Evolutionary conservation across 768 basidiomycete species (phyloP), one percentile per base, ranked within the genome.

Genomic region (Auriscalpium microsporum): DNA sequence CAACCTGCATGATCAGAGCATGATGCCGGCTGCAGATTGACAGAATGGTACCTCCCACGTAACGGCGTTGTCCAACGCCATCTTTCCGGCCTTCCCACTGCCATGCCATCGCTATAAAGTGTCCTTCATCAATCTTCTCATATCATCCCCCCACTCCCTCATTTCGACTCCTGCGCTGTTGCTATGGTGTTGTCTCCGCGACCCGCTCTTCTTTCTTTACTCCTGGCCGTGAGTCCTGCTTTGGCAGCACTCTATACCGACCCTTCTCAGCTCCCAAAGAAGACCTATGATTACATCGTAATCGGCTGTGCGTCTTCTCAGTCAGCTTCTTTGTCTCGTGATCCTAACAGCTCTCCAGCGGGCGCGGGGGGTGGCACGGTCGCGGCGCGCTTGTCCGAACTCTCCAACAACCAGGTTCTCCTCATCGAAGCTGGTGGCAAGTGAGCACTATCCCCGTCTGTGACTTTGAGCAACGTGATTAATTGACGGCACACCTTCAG

Each of bases 241-340:
- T 13, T 53, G 14, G 52, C 45, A 42, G 33, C 19, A 33, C 46
- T 57, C n/a, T 55, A 46, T 45, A 52, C 37, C 35, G 46, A 48
- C 13, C 54, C 54, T 33, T 48, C 54, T 8, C 36, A 55, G 48
- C 38, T 55, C 3, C 54, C 54, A n/a, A 34, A 21, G 10, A 49
- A 48, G n/a, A 48, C 21, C 8, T 55, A 55, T 49, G 54, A 55
- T 36, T 55, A 48, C 36, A 42, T 55, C 19, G 54, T 55, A 10
- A 23, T 55, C 10, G 54, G 54, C n/a, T 48, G 54, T 55, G n/a
- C 17, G 54, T 55, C 14, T 9, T 19, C 17, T 16, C n/a, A 5
- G 3, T 38, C 21, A 13, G 5, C 34, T 47, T 14, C 35, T 2
- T 5, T 38, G n/a, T 10, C 40, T 1, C 16, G 45, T 28, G 14